Conservation (phyloP, 441 rosid species). For the Kokia cookei region DNA sequence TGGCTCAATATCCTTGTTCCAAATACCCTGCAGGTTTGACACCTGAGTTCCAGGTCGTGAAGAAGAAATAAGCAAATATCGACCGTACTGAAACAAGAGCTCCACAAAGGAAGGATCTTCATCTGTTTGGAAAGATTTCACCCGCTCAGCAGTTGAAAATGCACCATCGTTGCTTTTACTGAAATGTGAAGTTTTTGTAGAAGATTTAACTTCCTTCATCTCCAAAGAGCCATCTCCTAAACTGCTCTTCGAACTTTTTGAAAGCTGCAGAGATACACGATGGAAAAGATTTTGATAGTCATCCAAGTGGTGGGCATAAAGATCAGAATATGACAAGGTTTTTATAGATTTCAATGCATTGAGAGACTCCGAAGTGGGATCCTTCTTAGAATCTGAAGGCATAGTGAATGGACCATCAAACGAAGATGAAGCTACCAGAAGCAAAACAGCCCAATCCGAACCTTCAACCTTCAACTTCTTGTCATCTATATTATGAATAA, state of each 20-base stretch:
- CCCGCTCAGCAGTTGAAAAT: constrained; percentile 72
- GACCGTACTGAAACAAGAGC: constrained; percentile 85
- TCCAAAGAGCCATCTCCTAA: constrained; percentile 11
- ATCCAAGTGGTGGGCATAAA: constrained; percentile 54
- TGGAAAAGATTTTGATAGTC: constrained; percentile 76
- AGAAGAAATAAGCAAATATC: constrained; percentile 83
- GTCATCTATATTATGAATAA: constrained; percentile 37
- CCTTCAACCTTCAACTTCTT: constrained; percentile 62
- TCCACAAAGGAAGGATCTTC: constrained; percentile 88
- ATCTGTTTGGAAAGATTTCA: constrained; percentile 63
- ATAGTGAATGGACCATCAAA: constrained; percentile 69
- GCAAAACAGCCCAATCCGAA: constrained; percentile 71
- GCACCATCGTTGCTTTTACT: constrained; percentile 12
- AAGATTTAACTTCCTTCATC: constrained; percentile 12
- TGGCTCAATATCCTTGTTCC: constrained; percentile 80
- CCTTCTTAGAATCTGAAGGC: constrained; percentile 64
- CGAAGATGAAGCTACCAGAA: constrained; percentile 74
- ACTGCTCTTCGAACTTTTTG: constrained; percentile 28
- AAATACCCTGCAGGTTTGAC: constrained; percentile 87
- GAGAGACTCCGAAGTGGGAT: constrained; percentile 54
- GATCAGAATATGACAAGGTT: constrained; percentile 58
- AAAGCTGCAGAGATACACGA: constrained; percentile 69
- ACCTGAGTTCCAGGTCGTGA: constrained; percentile 92
- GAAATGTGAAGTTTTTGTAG: constrained; percentile 1
- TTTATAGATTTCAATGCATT: constrained; percentile 31